Conservation (phyloP, 805 yeast species). For the Wickerhamiella allomyrinae region DNA sequence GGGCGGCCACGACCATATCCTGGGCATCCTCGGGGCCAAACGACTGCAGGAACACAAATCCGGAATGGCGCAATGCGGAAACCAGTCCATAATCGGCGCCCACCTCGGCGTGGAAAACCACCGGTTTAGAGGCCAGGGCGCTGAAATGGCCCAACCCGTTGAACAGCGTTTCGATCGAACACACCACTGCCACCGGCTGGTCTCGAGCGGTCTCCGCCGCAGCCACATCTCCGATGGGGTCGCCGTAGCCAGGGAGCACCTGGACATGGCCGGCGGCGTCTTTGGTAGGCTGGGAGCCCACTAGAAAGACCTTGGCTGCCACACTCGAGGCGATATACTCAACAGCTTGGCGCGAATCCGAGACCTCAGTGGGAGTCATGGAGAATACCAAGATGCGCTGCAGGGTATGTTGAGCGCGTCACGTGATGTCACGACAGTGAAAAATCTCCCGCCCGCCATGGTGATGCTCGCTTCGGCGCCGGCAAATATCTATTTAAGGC, state of each 20-base stretch:
- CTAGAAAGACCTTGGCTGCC: neutral
- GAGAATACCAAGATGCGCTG: neutral
- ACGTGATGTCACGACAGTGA: neutral
- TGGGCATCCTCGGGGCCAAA: slow-evolving; percentile 39
- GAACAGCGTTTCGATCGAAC: slow-evolving; percentile 12
- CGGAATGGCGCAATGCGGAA: slow-evolving; percentile 59
- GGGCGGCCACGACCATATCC: slow-evolving; percentile 43
- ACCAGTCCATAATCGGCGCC: slow-evolving; percentile 50
- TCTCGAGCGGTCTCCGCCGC: slow-evolving; percentile 4
- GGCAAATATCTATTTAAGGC: too few relatives aligned
- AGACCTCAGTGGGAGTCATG: neutral
- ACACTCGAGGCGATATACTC: neutral
- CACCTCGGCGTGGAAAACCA: slow-evolving; percentile 16
- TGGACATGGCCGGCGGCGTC: neutral
- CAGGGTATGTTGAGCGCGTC: neutral
- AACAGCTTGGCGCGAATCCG: neutral
- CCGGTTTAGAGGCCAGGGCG: slow-evolving; percentile 8
- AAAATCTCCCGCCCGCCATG: neutral
- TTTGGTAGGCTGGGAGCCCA: neutral
- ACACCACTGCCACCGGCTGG: slow-evolving; percentile 10
- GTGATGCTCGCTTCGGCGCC: too few relatives aligned
- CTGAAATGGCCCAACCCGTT: slow-evolving; percentile 14
- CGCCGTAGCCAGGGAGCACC: neutral
- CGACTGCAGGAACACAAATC: slow-evolving; percentile 54
- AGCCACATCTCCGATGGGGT: slow-evolving; percentile 7